phyloP scores from a whole-genome alignment of 768 basidiomycete species.

The Cyclocybe cylindracea region DNA sequence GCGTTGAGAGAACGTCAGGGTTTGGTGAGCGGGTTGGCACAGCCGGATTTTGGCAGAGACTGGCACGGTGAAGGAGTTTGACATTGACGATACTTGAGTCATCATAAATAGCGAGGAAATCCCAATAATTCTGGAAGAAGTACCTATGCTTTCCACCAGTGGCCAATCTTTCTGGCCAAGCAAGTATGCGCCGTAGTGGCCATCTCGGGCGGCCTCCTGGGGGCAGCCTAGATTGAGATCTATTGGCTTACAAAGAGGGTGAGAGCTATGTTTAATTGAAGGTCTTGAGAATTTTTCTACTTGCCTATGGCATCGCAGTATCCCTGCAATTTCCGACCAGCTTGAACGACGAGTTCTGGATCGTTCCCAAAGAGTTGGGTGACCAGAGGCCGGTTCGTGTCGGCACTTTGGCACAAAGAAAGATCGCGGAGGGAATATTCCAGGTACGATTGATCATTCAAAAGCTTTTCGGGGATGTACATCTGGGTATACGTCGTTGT shows the following conservation, averaged over 20 bases:
- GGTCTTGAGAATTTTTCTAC: constrained; percentile 7
- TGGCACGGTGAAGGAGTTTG: constrained; percentile 62
- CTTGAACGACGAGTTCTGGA: constrained; percentile 58
- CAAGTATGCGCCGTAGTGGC: constrained; percentile 77
- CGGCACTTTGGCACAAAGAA: constrained; percentile 23
- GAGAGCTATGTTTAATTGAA: background rate
- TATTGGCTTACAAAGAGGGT: constrained; percentile 27
- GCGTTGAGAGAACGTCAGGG: constrained; percentile 53
- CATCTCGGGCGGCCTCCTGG: constrained; percentile 64
- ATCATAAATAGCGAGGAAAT: background rate
- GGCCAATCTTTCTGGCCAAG: constrained; percentile 74
- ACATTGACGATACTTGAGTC: constrained; percentile 61
- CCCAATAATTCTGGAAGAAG: constrained; percentile 1
- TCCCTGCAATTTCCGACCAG: constrained; percentile 57
- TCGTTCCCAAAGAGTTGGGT: constrained; percentile 78
- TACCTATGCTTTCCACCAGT: constrained; percentile 64
- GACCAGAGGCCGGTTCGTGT: constrained; percentile 50
- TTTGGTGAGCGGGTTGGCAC: constrained; percentile 54
- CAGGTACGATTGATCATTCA: constrained; percentile 66
- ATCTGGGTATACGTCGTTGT: constrained; percentile 79
- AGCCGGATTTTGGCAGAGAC: constrained; percentile 65
- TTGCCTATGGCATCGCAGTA: constrained; percentile 74
- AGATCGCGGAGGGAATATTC: constrained; percentile 65
- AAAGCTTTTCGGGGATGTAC: constrained; percentile 62
- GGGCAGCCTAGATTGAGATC: constrained; percentile 86